A percentile compares a stretch with the other conserved stretches of the same genome.
Evolutionary conservation across 331 rosid genomes (phyloP).

Genomic region (Pyracantha coccinea): DNA sequence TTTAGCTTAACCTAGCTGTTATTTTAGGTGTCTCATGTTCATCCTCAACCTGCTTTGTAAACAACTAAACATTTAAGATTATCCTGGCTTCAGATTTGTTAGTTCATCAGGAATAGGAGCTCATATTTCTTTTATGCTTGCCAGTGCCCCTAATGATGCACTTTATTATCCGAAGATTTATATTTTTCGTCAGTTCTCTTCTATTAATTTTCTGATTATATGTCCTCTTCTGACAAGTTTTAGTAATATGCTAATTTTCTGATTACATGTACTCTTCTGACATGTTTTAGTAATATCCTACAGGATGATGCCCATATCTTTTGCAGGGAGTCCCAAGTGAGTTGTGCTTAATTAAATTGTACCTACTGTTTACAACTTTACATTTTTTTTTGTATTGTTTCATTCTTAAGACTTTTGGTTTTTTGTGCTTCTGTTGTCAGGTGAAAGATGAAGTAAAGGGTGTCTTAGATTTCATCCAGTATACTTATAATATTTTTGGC

Average conservation of each 20-base stretch:
- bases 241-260: too few relatives aligned
- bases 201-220: background rate
- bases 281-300: constrained; percentile 14
- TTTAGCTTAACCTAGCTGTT: background rate
- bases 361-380: too few relatives aligned
- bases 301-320: constrained; percentile 99
- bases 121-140: background rate
- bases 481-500: constrained; percentile 64
- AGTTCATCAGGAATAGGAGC: background rate
- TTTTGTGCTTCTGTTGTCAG: constrained; percentile 35
- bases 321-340: constrained; percentile 94
- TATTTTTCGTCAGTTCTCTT: background rate
- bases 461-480: constrained; percentile 63
- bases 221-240: too few relatives aligned
- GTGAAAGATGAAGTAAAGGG: constrained; percentile 84
- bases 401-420: background rate
- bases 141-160: background rate
- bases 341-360: constrained; percentile 10
- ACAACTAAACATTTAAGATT: too few relatives aligned
- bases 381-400: background rate
- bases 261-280: constrained; percentile 10
- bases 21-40: background rate
- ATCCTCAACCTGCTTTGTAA: too few relatives aligned
- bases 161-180: background rate
- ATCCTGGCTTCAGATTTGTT: too few relatives aligned